Percentiles rank a stretch among this genome's conserved stretches.
Conservation (phyloP, 129 eudicot genomes). For the Flaveria sonorensis region DNA sequence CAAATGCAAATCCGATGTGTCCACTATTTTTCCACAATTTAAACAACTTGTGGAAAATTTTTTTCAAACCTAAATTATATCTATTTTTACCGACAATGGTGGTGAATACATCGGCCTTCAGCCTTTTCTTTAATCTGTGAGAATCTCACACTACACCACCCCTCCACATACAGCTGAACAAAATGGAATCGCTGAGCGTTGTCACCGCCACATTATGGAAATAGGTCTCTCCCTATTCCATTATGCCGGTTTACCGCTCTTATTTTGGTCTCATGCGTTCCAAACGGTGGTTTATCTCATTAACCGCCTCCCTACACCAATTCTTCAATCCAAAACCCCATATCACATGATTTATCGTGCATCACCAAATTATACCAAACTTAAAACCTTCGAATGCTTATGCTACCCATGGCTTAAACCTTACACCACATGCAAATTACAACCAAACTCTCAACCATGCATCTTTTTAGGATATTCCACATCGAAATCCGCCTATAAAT, state of each 20-base stretch:
- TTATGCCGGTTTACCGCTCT: not conserved
- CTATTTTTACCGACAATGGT: not conserved
- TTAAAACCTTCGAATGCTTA: not conserved
- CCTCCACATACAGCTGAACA: not conserved
- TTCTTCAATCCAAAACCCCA: not conserved
- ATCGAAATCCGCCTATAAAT: conserved; percentile 3
- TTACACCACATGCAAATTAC: conserved; percentile 7
- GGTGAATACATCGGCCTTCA: not conserved
- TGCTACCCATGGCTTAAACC: conserved; percentile 24
- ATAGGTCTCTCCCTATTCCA: not conserved
- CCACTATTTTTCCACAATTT: not conserved
- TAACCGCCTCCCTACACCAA: not conserved
- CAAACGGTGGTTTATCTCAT: too few relatives aligned
- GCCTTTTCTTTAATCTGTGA: not conserved
- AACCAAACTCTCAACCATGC: conserved; percentile 14
- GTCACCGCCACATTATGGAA: conserved; percentile 5
- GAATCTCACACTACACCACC: not conserved
- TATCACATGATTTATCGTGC: not conserved
- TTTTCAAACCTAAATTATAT: not conserved
- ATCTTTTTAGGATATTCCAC: not conserved
- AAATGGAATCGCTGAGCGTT: too few relatives aligned
- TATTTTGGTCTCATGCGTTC: not conserved
- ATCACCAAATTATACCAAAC: not conserved
- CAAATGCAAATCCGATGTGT: not conserved
- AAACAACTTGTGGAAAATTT: not conserved